These are phyloP conservation scores for Capillidium heterosporum DNA, from an alignment of 371 early-diverging fungal genomes.

Conservation along the genomic window DNA sequence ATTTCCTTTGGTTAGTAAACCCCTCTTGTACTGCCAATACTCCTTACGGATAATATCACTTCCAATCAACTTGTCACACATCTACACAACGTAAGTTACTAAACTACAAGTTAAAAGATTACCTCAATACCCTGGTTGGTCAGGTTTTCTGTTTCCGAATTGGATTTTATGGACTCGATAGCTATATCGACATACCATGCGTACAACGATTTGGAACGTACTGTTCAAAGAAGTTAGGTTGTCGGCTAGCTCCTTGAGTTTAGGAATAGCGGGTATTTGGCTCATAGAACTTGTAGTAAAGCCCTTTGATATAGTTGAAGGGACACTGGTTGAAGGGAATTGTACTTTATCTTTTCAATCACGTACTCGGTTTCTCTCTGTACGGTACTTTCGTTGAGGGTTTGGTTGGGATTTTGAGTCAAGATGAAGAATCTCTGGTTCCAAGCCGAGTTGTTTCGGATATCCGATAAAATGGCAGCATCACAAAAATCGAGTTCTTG, in stretches of 20 bases:
- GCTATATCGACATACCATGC: slow-evolving; percentile 3
- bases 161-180: neutral
- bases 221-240: neutral
- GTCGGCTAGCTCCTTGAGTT: neutral
- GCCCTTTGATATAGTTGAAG: neutral
- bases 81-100: neutral
- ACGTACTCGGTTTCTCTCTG: slow-evolving; percentile 42
- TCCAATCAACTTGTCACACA: neutral
- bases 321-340: slow-evolving; percentile 4
- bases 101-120: neutral
- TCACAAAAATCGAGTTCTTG: slow-evolving; percentile 53
- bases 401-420: slow-evolving; percentile 20
- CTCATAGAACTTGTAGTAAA: neutral
- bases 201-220: neutral
- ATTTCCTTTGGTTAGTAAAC: too few relatives aligned
- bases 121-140: neutral
- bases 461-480: slow-evolving; percentile 49
- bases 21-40: neutral
- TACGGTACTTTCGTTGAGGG: slow-evolving; percentile 18
- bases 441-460: slow-evolving; percentile 96
- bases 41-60: slow-evolving; percentile 1
- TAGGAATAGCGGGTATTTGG: neutral
- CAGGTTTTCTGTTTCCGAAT: neutral
- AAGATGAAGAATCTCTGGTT: slow-evolving; percentile 78
- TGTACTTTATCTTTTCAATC: neutral